These are phyloP conservation scores for Bacidia rubella DNA, from an alignment of 495 filamentous ascomycete genomes.

Conservation along the genomic window DNA sequence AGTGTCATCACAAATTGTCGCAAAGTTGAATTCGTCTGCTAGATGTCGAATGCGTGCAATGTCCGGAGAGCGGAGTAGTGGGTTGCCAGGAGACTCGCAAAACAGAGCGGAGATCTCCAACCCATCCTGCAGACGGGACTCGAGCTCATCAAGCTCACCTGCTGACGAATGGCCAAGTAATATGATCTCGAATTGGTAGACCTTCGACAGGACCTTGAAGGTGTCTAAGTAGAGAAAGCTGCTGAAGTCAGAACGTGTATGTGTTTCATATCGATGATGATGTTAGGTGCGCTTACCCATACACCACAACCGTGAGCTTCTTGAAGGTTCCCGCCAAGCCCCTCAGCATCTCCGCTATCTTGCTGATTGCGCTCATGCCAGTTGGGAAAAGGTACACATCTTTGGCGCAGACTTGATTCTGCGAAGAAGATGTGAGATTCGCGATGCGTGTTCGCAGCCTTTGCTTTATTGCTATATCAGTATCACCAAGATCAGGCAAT, in stretches of 20 bases:
- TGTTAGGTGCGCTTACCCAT: neutral
- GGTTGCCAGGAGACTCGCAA: neutral
- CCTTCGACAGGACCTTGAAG: conserved; percentile 19
- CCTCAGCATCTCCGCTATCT: conserved; percentile 15
- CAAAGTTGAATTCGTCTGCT: conserved; percentile 31
- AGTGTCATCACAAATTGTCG: conserved; percentile 37
- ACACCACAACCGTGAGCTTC: neutral
- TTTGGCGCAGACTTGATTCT: conserved; percentile 5
- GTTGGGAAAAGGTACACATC: conserved; percentile 34
- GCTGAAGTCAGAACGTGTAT: neutral
- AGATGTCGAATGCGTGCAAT: conserved; percentile 26
- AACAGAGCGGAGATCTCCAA: neutral
- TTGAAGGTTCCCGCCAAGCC: conserved; percentile 6
- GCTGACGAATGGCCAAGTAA: neutral
- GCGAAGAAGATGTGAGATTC: neutral
- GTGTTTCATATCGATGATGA: neutral
- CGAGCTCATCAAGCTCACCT: neutral
- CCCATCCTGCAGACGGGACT: neutral
- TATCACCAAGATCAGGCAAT: neutral
- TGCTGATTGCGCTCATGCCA: conserved; percentile 35
- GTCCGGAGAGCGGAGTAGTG: conserved; percentile 28
- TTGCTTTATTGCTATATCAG: neutral
- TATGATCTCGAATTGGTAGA: conserved; percentile 16
- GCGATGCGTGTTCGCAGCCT: neutral
- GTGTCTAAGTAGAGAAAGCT: conserved; percentile 1